Evolutionary conservation across 2,329 filamentous ascomycete genomes (phyloP), one percentile per base, ranked within the genome.

Genomic region (Fusarium cyanostomum): DNA sequence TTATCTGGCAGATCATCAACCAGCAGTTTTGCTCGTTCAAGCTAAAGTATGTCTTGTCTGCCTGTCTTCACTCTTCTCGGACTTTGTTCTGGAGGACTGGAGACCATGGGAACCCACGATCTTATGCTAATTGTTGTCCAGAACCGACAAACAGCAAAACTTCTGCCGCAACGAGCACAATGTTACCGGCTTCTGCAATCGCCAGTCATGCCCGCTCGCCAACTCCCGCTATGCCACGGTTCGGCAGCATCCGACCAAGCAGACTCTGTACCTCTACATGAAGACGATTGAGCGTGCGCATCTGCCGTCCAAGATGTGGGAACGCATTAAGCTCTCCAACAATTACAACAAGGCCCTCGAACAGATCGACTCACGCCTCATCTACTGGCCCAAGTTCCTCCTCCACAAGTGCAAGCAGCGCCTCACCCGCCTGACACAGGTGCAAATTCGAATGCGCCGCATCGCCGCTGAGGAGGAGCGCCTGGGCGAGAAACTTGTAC

Each of bases 81-180:
- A 7, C 13, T 12, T 55, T 8, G 12, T n/a, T n/a, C n/a, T n/a
- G n/a, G n/a, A n/a, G 5, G 15, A 11, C 30, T 10, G 27, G 16
- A 26, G 5, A n/a, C n/a, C n/a, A n/a, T n/a, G n/a, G n/a, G n/a
- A n/a, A n/a, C n/a, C n/a, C 8, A n/a, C 21, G 15, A 12, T 8
- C 26, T 10, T 10, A 30, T 58, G 30, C 73, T 80, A 66, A 81
- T 66, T 4, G 30, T 24, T 2, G 7, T 18, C 21, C 72, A 92
- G 88, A 81, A 92, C 89, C 16, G 91, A 92, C 21, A 96, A 94
- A 78, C 86, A 89, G 57, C 90, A 95, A 77, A 97, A 88, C 72
- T 99, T 98, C 79, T 99, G 95, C 79, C 90, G 94, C 76, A 97
- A 97, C 79, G 94, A 94, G 79, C 90, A 93, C 84, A 96, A 96